Evolutionary conservation across 345 rosid species (phyloP).

Genomic region (Lumnitzera racemosa): DNA sequence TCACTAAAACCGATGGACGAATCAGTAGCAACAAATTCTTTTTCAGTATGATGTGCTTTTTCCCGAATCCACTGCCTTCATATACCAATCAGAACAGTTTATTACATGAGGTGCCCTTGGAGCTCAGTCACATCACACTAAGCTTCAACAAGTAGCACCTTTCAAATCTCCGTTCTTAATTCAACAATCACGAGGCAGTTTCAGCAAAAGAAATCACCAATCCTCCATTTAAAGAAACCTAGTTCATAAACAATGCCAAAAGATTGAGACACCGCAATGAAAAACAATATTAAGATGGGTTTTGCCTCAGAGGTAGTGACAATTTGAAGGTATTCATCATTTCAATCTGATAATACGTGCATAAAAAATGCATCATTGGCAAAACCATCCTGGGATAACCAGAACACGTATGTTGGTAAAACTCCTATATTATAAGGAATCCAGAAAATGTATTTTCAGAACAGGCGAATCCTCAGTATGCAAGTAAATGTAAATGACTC

Average conservation of each 20-base stretch:
- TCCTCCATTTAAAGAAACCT: not conserved
- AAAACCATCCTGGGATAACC: not conserved
- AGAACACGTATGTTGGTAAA: too few relatives aligned
- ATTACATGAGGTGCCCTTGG: conserved; percentile 8
- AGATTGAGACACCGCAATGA: not conserved
- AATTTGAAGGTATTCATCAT: conserved; percentile 12
- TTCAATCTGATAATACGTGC: conserved; percentile 17
- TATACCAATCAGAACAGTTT: not conserved
- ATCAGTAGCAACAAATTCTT: too few relatives aligned
- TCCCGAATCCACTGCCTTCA: conserved; percentile 1
- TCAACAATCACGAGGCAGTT: conserved; percentile 7
- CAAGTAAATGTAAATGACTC: not conserved
- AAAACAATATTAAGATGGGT: not conserved
- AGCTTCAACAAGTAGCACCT: conserved; percentile 4
- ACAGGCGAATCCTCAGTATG: not conserved
- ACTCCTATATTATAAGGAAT: not conserved
- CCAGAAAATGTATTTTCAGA: too few relatives aligned
- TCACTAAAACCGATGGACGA: too few relatives aligned
- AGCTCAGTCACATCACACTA: not conserved
- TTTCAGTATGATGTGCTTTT: too few relatives aligned
- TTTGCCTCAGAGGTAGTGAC: conserved; percentile 34
- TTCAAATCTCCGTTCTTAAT: conserved; percentile 8
- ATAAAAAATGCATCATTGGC: conserved; percentile 16
- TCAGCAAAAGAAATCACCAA: too few relatives aligned
- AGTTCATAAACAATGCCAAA: not conserved